Base-by-base conservation (phyloP, 768 basidiomycete genomes). In the Cubamyces sp. region DNA sequence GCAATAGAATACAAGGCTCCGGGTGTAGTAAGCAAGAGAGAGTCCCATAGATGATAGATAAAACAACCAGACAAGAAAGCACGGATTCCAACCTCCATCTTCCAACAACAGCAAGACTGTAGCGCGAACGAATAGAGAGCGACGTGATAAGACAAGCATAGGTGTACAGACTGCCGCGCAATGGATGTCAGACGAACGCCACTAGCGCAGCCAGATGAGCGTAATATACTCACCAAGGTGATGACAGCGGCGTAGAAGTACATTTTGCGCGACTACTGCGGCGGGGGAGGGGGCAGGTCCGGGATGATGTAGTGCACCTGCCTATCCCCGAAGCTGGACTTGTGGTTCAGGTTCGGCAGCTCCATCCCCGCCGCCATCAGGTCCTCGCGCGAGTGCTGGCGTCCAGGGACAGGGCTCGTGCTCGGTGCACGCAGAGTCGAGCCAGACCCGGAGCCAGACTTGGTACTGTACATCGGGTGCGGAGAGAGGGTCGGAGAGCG, bases 321-420 rank as follows among this genome's bases (percentile, higher is more conserved):
- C 45, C 66, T 65, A 30, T 70, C 65, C 0, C 73, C 73, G 40
- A 74, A 71, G 66, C 73, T 74, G 21, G 66, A 61, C 70, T 74
- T 71, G 59, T 73, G 73, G 34, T 65, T 70, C 52, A 74, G 50
- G 23, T 60, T 39, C 58, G 69, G 64, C 28, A 67, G 48, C 43
- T 54, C 54, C 55, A 55, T 34, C 28, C 62, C 68, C 62, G 53
- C 30, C 46, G 62, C 59, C 15, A 66, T 57, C 23, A 71, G 59
- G 45, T 70, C 71, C 50, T 68, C 64, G 37, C 63, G 66, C 41
- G 70, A 72, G 41, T 60, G 68, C 39, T 60, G 59, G 19, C 58
- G 47, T 3, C 25, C 63, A 14, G 62, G 42, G 0, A 46, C 52
- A 23, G 53, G 64, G 42, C 54, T 37, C 21, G 8, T n/a, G 42